These are phyloP conservation scores for Plasmodium yoelii DNA, from an alignment of 169 alveolate genomes.

Conservation along the genomic window DNA sequence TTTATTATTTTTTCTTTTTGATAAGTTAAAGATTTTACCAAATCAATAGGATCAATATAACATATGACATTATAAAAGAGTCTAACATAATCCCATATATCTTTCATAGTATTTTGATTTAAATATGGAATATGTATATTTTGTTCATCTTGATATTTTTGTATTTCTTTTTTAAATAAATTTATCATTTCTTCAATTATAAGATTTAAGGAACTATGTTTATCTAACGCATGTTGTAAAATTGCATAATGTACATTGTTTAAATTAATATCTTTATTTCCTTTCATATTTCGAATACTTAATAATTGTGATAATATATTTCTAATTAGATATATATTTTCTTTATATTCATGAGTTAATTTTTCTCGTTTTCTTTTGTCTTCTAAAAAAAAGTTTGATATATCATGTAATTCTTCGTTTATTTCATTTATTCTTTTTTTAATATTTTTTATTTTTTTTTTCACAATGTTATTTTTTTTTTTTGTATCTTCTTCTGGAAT, in stretches of 20 bases:
- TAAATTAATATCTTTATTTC: constrained; percentile 8
- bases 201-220: constrained; percentile 35
- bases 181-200: constrained; percentile 57
- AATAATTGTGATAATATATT: constrained; percentile 51
- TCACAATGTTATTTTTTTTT: constrained; percentile 11
- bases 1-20: neutral
- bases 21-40: constrained; percentile 45
- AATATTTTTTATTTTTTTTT: constrained; percentile 22
- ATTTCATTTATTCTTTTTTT: constrained; percentile 31
- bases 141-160: constrained; percentile 54
- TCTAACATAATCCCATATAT: constrained; percentile 67
- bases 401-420: constrained; percentile 35
- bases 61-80: constrained; percentile 59
- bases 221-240: constrained; percentile 26
- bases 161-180: constrained; percentile 50
- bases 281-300: constrained; percentile 26
- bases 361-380: constrained; percentile 45
- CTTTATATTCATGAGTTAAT: constrained; percentile 21
- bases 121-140: constrained; percentile 65
- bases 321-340: constrained; percentile 36
- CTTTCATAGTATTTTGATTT: constrained; percentile 46
- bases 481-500: neutral
- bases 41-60: constrained; percentile 70
- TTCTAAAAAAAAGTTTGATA: constrained; percentile 39
- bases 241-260: constrained; percentile 57